These are phyloP conservation scores for Plicaturopsis crispa DNA, from an alignment of 768 basidiomycete species.

Conservation along the genomic window DNA sequence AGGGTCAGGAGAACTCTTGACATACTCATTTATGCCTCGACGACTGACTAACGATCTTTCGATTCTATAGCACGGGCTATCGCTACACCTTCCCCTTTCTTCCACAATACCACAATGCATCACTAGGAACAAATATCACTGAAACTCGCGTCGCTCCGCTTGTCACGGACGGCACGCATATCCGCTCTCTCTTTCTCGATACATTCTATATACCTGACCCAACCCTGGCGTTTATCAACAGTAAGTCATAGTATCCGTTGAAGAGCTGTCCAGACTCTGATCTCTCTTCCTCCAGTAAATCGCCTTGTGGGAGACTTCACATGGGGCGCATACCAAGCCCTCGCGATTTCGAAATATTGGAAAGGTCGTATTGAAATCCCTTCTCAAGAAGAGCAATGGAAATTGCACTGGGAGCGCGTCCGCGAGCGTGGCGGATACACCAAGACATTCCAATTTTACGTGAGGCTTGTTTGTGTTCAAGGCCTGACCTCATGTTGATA, in stretches of 20 bases:
- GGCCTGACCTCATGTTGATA: too few species aligned
- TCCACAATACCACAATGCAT: slow-evolving; percentile 19
- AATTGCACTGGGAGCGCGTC: slow-evolving; percentile 20
- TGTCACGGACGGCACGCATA: slow-evolving; percentile 31
- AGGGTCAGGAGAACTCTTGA: too few species aligned
- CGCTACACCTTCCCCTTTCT: slow-evolving; percentile 22
- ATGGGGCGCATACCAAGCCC: slow-evolving; percentile 26
- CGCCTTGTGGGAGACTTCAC: slow-evolving; percentile 31
- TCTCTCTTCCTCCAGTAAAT: too few species aligned
- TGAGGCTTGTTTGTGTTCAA: too few species aligned
- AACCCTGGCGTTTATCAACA: slow-evolving; percentile 19
- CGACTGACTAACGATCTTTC: too few species aligned
- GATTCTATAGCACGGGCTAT: slow-evolving; percentile 26
- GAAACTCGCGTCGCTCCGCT: slow-evolving; percentile 17
- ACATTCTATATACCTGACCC: slow-evolving; percentile 27
- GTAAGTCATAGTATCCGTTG: too few species aligned
- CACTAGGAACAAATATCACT: slow-evolving; percentile 9
- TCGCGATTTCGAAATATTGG: slow-evolving; percentile 32
- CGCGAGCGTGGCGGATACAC: slow-evolving; percentile 27
- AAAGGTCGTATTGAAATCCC: slow-evolving; percentile 26
- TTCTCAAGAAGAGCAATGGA: slow-evolving; percentile 22
- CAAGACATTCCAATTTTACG: slow-evolving; percentile 26
- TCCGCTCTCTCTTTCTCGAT: slow-evolving; percentile 32
- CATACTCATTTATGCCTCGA: too few species aligned
- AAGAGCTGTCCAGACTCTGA: too few species aligned